phyloP scores from a whole-genome alignment of 1,284 basidiomycete species.

The Puccinia brachypodii region DNA sequence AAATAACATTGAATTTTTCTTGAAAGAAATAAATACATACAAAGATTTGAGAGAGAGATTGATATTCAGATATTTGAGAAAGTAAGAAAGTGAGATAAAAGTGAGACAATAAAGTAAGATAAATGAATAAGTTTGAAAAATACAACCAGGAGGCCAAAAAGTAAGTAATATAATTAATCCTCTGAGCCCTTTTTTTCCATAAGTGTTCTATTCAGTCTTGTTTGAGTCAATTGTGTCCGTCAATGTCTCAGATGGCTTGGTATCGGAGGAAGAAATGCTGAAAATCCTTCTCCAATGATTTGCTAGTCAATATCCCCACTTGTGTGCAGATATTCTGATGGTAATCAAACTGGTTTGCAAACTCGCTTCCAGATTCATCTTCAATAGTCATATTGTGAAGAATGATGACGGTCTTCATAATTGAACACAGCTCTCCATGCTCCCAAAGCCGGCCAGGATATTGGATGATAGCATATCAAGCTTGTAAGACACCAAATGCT shows the following conservation, averaged over 20 bases:
- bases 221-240: not conserved
- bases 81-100: no score
- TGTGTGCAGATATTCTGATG: not conserved
- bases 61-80: not conserved
- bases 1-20: not conserved
- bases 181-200: not conserved
- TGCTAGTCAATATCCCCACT: not conserved
- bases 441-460: no score
- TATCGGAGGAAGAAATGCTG: not conserved
- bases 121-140: not conserved
- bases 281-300: not conserved
- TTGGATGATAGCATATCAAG: no score
- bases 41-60: not conserved
- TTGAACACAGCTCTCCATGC: no score
- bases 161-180: not conserved
- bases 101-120: no score
- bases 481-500: no score
- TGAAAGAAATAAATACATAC: not conserved
- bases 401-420: no score
- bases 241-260: not conserved
- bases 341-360: no score
- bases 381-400: no score
- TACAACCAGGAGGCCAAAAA: not conserved
- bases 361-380: no score
- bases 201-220: not conserved